Percentiles rank a stretch among this genome's conserved stretches.
These are phyloP conservation scores for Chaetomiaceae sp. DNA, from an alignment of 2,329 filamentous ascomycete species.

Conservation along the genomic window DNA sequence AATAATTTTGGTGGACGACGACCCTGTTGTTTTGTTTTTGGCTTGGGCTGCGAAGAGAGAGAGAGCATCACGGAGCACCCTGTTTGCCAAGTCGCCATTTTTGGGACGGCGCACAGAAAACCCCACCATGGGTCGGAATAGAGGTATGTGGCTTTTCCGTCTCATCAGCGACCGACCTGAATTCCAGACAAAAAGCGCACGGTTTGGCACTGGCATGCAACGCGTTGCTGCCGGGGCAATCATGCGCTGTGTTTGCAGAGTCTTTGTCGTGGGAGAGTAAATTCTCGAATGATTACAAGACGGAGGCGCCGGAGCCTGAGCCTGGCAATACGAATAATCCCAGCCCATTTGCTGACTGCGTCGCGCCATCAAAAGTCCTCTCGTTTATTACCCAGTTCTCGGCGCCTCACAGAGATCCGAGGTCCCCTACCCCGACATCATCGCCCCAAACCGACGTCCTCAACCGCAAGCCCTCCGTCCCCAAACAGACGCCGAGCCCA, in stretches of 20 bases:
- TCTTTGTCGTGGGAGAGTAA: not conserved
- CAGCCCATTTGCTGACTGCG: slow-evolving; percentile 32
- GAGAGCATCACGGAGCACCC: not conserved
- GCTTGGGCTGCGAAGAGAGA: not conserved
- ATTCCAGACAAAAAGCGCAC: not conserved
- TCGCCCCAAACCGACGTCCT: slow-evolving; percentile 39
- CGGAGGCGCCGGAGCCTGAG: slow-evolving; percentile 1
- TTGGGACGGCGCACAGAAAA: slow-evolving; percentile 11
- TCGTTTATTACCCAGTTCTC: slow-evolving; percentile 86
- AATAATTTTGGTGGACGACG: not conserved
- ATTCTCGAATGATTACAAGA: not conserved
- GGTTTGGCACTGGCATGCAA: slow-evolving; percentile 11
- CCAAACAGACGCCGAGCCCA: slow-evolving; percentile 30
- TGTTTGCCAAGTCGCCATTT: slow-evolving; percentile 6
- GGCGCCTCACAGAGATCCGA: slow-evolving; percentile 41
- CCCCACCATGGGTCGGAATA: slow-evolving; percentile 49
- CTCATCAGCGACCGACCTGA: not conserved
- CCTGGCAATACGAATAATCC: slow-evolving; percentile 21
- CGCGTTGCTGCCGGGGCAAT: slow-evolving; percentile 10
- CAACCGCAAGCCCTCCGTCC: slow-evolving; percentile 16
- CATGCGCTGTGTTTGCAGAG: not conserved
- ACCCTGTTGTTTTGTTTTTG: not conserved
- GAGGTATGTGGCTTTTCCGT: slow-evolving; percentile 42
- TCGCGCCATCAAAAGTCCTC: slow-evolving; percentile 56
- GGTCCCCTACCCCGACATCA: slow-evolving; percentile 40